Conservation (phyloP, 2,329 filamentous ascomycete genomes). For the Lachnellula cervina region DNA sequence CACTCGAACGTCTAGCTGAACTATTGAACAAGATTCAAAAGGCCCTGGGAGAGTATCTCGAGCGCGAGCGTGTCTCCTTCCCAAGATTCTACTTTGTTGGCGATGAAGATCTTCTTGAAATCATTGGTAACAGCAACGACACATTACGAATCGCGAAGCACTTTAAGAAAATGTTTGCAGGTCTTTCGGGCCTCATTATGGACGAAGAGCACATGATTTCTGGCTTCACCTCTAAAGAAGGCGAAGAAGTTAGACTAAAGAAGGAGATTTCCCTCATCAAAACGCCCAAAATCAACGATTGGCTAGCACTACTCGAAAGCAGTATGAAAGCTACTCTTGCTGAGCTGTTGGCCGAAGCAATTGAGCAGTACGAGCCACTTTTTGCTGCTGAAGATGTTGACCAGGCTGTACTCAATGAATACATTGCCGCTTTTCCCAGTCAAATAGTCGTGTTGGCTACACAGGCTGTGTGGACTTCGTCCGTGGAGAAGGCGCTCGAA, state of each 20-base stretch:
- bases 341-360: conserved; percentile 81
- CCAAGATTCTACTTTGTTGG: conserved; percentile 99
- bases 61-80: conserved; percentile 95
- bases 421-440: conserved; percentile 79
- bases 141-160: conserved; percentile 95
- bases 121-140: conserved; percentile 99
- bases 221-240: conserved; percentile 93
- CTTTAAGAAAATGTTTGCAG: conserved; percentile 99
- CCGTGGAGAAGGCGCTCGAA: conserved; percentile 72
- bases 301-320: conserved; percentile 86
- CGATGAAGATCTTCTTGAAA: conserved; percentile 96
- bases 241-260: conserved; percentile 80
- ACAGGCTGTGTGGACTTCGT: conserved; percentile 88
- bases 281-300: conserved; percentile 96
- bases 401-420: conserved; percentile 65
- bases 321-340: conserved; percentile 95
- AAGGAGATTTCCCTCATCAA: conserved; percentile 89
- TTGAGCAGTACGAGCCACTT: conserved; percentile 74
- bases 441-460: conserved; percentile 94
- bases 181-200: conserved; percentile 83
- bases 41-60: conserved; percentile 94
- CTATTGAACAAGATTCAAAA: conserved; percentile 99
- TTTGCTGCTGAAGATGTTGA: conserved; percentile 70
- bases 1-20: conserved; percentile 90
- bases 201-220: conserved; percentile 86